Base-by-base conservation (phyloP, 2,329 filamentous ascomycete species). In the Blastomyces parvus region DNA sequence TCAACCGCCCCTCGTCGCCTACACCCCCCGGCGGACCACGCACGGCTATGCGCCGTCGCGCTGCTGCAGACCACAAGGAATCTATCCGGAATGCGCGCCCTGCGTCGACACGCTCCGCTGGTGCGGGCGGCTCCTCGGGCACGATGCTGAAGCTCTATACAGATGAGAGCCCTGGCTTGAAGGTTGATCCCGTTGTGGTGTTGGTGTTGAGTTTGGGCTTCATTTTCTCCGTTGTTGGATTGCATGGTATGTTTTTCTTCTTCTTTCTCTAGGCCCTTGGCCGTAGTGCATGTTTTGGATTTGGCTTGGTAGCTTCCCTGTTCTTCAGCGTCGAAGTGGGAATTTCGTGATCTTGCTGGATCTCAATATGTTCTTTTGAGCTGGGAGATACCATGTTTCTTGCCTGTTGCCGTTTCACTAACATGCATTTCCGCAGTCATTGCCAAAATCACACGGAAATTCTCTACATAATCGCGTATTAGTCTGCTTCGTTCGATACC, bases 91-190 rank as follows among this genome's bases (percentile, higher is more conserved):
- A 96, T 88, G 89, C 86, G 69, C 85, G 94, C 70, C 94, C 94
- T 60, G 90, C 88, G 77, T 96, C 90, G 81, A 99, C 94, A 69
- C 86, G 94, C 72, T 87, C 93, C 48, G 94, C 94, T 42, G 94
- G 94, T 70, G 94, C 94, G 22, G 94, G 94, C 69, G 94, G 94
- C 69, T 97, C 91, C 76, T 96, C 89, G 78, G 96, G 91, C 81
- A 99, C 94, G 61, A 99, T 99, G 94, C 83, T 99, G 82, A 93
- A 92, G 79, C 88, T 99, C 55, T 99, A 99, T 86, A 99, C 94
- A 64, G 94, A 99, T 76, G 94, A 99, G 82, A 96, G 90, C 68
- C 94, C 94, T 64, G 94, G 94, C 66, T 83, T 99, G 72, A 96
- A 97, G 83, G 94, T 99, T 68, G 94, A 99, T 77, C 94, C 94